Evolutionary conservation across 192 early-diverging fungal species (phyloP).

Genomic region (Chytriomyces sp.): DNA sequence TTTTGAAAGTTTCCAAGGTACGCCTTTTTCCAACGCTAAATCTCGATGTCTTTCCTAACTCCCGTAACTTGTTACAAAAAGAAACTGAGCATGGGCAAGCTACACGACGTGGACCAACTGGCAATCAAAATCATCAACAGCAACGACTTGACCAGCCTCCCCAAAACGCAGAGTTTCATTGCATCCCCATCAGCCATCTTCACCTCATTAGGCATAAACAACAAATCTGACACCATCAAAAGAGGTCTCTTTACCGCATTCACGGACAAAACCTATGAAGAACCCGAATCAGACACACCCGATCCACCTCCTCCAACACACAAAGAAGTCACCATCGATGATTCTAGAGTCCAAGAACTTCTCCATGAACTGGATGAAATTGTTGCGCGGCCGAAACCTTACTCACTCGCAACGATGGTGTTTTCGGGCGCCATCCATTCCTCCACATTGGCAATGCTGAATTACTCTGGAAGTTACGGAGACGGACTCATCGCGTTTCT

Average conservation of each 20-base stretch:
- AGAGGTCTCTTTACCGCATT: not conserved
- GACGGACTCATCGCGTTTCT: conserved; percentile 10
- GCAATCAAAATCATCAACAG: conserved; percentile 13
- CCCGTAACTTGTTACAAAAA: not conserved
- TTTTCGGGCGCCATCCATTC: conserved; percentile 9
- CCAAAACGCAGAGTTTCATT: not conserved
- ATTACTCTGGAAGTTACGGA: conserved; percentile 11
- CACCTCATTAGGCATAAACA: not conserved
- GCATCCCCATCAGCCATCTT: too few species aligned
- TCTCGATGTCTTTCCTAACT: not conserved
- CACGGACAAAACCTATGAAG: not conserved
- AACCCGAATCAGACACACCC: not conserved
- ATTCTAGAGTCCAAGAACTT: not conserved
- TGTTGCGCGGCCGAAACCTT: not conserved
- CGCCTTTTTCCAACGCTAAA: not conserved
- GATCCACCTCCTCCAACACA: not conserved
- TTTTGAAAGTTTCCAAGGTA: not conserved
- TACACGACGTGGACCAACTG: conserved; percentile 28
- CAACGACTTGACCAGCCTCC: not conserved
- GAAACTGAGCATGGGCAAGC: conserved; percentile 22
- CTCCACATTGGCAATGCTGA: conserved; percentile 11
- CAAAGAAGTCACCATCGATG: not conserved
- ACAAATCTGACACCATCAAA: not conserved
- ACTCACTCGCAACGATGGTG: not conserved
- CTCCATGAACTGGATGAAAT: conserved; percentile 9